Conservation (phyloP, 1,139 yeast genomes). For the Pichia sp. region DNA sequence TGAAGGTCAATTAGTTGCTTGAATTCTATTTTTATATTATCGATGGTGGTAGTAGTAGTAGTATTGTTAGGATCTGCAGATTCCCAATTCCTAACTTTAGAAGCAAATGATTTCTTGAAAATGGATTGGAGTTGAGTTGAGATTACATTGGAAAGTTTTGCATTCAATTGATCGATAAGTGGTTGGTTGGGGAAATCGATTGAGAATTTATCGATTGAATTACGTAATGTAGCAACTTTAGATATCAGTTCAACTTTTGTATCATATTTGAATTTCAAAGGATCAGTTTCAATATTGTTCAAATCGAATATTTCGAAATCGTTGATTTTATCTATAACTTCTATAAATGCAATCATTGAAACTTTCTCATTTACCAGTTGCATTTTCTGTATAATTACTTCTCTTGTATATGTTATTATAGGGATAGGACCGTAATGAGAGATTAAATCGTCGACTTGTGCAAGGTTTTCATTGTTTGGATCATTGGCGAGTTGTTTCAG, state of each 20-base stretch:
- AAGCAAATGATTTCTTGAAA: not conserved
- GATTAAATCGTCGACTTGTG: constrained; percentile 5
- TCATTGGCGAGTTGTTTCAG: constrained; percentile 1
- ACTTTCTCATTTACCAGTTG: constrained; percentile 5
- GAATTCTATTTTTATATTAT: constrained; percentile 1
- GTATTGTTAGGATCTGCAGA: not conserved
- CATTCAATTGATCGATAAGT: not conserved
- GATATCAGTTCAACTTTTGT: not conserved
- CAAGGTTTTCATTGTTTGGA: constrained; percentile 1
- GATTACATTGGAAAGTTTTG: constrained; percentile 4
- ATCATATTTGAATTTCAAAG: not conserved
- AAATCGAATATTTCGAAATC: constrained; percentile 13
- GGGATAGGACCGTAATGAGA: constrained; percentile 10
- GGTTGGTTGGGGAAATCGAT: not conserved
- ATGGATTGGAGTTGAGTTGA: not conserved
- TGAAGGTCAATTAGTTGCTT: constrained; percentile 8
- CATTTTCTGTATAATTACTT: constrained; percentile 8
- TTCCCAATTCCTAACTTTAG: constrained; percentile 8
- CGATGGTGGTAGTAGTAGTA: too few relatives aligned
- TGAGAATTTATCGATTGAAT: constrained; percentile 3
- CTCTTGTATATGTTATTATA: constrained; percentile 11
- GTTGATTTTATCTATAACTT: constrained; percentile 3
- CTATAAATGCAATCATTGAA: not conserved
- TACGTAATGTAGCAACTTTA: constrained; percentile 1
- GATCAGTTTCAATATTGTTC: not conserved